Evolutionary conservation across 148 eudicot species (phyloP).

Genomic region (Camellia granthamiana): DNA sequence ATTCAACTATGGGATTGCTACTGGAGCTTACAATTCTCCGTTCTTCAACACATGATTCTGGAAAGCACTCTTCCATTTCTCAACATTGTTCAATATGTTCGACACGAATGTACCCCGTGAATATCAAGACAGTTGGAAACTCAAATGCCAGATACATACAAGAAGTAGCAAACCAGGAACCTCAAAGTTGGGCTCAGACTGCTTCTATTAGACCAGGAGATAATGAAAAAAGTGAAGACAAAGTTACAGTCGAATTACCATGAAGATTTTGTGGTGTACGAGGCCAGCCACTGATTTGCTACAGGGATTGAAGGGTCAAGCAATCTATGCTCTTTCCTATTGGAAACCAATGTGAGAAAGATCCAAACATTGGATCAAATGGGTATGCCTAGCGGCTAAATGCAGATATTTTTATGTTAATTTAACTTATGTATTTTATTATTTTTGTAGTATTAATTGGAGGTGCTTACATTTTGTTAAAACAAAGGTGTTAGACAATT

Average conservation of each 20-base stretch:
- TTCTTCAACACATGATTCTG: constrained; percentile 32
- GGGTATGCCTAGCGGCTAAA: background rate
- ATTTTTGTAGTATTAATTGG: too few relatives aligned
- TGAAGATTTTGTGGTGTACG: constrained; percentile 52
- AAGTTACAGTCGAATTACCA: constrained; percentile 39
- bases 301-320: constrained; percentile 64
- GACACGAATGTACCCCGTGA: constrained; percentile 25
- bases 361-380: too few relatives aligned
- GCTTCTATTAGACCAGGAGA: constrained; percentile 27
- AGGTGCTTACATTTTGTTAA: too few relatives aligned
- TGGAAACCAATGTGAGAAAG: constrained; percentile 31
- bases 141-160: constrained; percentile 54
- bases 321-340: constrained; percentile 43
- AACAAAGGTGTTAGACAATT: too few relatives aligned
- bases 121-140: background rate
- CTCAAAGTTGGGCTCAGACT: constrained; percentile 40
- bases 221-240: constrained; percentile 23
- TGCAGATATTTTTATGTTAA: background rate
- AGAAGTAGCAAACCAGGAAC: constrained; percentile 47
- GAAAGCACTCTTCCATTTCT: constrained; percentile 28
- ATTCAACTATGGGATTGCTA: constrained; percentile 26
- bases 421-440: too few relatives aligned
- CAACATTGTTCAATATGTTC: constrained; percentile 33
- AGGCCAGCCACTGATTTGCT: constrained; percentile 46
- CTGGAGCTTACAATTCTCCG: constrained; percentile 29